Evolutionary conservation across 441 rosid species (phyloP), one percentile per base, ranked within the genome.

Genomic region (Mallotus japonicus): DNA sequence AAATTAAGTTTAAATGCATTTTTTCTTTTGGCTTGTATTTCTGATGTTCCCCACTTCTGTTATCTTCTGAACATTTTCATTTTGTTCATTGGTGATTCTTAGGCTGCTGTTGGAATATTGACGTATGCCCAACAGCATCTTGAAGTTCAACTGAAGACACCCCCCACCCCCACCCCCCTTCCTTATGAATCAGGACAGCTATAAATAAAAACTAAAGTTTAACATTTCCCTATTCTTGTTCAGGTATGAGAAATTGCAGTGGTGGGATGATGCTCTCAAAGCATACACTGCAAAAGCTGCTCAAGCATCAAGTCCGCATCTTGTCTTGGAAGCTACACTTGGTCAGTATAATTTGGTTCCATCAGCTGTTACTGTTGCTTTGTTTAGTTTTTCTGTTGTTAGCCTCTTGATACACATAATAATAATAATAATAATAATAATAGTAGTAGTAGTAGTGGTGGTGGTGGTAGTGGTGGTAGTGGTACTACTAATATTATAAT

Each of bases 81-180:
- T n/a, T 70, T 61, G 28, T 63, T 65, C 47, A 78, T 70, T 79
- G 78, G 75, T 71, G 47, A 62, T 67, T 84, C 67, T 73, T 73
- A 96, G 99, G 99, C 99, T 81, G 99, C 99, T 61, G 93, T 96
- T 72, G 99, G 99, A 81, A 96, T 94, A 85, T 85, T 96, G 85
- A 96, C 99, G 32, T 87, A 88, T 78, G 99, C 99, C 68, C 99
- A 94, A 73, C 99, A 90, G 85, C 73, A 81, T 77, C 85, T 94
- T 66, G 97, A 85, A 77, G 99, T 94, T 83, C 97, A 92, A 83
- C 83, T 96, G 72, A 94, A 96, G 87, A n/a, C n/a, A n/a, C n/a
- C n/a, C n/a, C n/a, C n/a, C n/a, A n/a, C n/a, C n/a, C 13, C 11
- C 20, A 13, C 51, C 22, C 24, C 8, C 58, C 42, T 13, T 49